Base-by-base conservation (phyloP, 1,284 basidiomycete species). In the Ustilago crameri region DNA sequence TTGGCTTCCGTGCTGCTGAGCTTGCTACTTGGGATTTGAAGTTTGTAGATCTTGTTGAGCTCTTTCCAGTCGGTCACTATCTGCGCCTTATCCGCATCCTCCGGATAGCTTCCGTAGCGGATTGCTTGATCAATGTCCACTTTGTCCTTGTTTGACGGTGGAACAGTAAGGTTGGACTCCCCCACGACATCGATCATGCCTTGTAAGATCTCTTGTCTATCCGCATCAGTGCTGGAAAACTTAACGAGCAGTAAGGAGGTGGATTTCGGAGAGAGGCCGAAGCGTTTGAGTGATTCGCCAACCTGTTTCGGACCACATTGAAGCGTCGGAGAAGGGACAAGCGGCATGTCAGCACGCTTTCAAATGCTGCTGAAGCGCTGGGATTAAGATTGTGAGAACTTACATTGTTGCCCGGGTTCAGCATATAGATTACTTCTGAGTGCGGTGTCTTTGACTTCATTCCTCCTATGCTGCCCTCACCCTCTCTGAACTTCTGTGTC, bases 41-140 rank as follows among this genome's bases (percentile, higher is more conserved):
- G 68, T 46, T 75, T 75, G 65, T 75, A 75, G 46, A 72, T 51
- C 48, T 64, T 68, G 58, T 72, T 72, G 56, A 75, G 61, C 5
- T 68, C 54, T 51, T 66, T 62, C 73, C 73, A 75, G 26, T 71
- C 66, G 9, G 73, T 75, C 18, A 71, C 58, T 5, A 27, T 15
- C 3, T 35, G 9, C 17, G 35, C 5, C 20, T 30, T 3, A 2
- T 34, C 26, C 17, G 47, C 26, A 12, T 38, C 2, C 3, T 35
- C 3, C 14, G 24, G n/a, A 44, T 55, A 64, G 9, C 10, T 10
- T 14, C 40, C 42, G 46, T 41, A 55, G 10, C 62, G 54, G 22
- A 71, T 67, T 5, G 60, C 34, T 32, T 56, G 63, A 27, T 71
- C 57, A 18, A 74, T 56, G 41, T 67, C 63, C 8, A 57, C 35